Evolutionary conservation across 345 rosid genomes (phyloP).

Genomic region (Eucalyptus lansdowneana): DNA sequence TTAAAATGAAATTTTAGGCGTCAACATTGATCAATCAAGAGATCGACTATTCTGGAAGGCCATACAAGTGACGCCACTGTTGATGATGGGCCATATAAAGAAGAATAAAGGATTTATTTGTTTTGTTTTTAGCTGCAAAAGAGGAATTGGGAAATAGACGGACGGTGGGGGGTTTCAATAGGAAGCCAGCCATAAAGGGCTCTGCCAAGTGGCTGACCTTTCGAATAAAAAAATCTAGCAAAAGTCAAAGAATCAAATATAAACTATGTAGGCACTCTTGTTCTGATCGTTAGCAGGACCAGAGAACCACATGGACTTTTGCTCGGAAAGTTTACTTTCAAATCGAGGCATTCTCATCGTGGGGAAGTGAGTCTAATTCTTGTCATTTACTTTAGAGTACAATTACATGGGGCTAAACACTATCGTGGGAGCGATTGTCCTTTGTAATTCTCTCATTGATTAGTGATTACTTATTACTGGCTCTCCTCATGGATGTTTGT

Average conservation of each 20-base stretch:
- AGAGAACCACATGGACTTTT: background rate
- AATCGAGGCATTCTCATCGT: no score
- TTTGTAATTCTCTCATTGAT: no score
- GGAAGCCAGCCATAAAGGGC: no score
- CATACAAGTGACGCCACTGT: background rate
- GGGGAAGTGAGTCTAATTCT: background rate
- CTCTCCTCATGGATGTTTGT: rapidly evolving
- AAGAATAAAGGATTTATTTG: background rate
- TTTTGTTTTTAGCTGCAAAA: background rate
- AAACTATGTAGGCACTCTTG: background rate
- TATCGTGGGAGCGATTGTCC: no score
- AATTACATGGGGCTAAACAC: background rate
- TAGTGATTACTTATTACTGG: rapidly evolving
- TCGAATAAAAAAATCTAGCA: background rate
- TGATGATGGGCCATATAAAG: background rate
- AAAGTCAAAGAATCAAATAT: background rate
- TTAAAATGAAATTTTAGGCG: no score
- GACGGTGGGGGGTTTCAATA: background rate
- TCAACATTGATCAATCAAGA: background rate
- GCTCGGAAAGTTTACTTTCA: background rate
- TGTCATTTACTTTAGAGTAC: background rate
- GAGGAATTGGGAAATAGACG: background rate
- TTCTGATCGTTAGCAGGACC: background rate
- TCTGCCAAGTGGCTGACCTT: no score
- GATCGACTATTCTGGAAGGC: background rate